Conservation (phyloP, 2,329 filamentous ascomycete genomes). For the Aspergillus hortae region DNA sequence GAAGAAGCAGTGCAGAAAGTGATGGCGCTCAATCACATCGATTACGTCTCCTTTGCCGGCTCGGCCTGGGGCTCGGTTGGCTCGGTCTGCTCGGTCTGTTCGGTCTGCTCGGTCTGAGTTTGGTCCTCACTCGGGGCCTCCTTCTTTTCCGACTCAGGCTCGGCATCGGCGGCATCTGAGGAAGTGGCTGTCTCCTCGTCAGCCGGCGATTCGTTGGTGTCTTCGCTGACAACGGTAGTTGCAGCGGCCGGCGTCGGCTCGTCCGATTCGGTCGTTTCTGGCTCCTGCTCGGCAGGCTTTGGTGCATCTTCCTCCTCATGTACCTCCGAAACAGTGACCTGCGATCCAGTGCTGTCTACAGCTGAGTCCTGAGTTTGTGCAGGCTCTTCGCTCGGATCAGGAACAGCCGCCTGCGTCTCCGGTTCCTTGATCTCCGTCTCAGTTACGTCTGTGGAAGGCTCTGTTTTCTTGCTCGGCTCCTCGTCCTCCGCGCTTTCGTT, state of each 20-base stretch:
- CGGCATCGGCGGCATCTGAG: neutral
- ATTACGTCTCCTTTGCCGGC: constrained; percentile 11
- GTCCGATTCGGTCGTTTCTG: constrained; percentile 1
- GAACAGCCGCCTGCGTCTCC: constrained; percentile 11
- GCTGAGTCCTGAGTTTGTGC: constrained; percentile 1
- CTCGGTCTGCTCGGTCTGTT: neutral
- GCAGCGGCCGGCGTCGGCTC: neutral
- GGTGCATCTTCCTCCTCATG: constrained; percentile 15
- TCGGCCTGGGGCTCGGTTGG: neutral
- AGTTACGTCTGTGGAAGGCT: constrained; percentile 12
- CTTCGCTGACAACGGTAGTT: neutral
- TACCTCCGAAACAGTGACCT: constrained; percentile 18
- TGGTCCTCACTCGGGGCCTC: constrained; percentile 4
- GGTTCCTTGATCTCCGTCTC: constrained; percentile 5
- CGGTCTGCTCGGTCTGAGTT: neutral
- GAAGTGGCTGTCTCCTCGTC: neutral
- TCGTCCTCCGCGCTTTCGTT: constrained; percentile 80
- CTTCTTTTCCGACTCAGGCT: constrained; percentile 3
- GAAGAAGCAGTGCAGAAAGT: neutral
- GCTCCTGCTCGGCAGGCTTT: constrained; percentile 7
- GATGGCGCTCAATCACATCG: neutral
- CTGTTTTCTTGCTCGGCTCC: constrained; percentile 21
- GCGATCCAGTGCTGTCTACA: constrained; percentile 11
- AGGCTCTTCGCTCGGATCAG: constrained; percentile 9
- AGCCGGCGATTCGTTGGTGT: neutral